Conservation (phyloP, 1,284 basidiomycete species). For the Pseudozyma hubeiensis region DNA sequence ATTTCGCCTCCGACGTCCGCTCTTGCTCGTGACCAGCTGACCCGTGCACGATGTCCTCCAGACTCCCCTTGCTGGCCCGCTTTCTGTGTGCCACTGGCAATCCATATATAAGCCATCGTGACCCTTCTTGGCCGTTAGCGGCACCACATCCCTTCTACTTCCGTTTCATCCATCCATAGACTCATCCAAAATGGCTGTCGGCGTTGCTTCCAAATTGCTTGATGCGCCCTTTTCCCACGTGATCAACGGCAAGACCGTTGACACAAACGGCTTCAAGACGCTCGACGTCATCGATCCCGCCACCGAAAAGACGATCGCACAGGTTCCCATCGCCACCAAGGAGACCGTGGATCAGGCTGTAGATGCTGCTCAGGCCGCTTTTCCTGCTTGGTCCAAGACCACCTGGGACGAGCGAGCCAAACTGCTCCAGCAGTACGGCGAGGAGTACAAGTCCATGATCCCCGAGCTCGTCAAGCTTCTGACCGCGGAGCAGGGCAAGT, state of each 20-base stretch:
- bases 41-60: too few relatives aligned
- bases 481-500: conserved; percentile 49
- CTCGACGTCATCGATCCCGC: conserved; percentile 48
- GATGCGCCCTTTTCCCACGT: conserved; percentile 42
- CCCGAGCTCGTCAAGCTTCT: conserved; percentile 44
- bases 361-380: conserved; percentile 40
- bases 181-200: conserved; percentile 23
- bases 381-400: conserved; percentile 36
- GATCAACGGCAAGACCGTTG: conserved; percentile 45
- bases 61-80: too few relatives aligned
- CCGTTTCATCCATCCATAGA: not conserved
- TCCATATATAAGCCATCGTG: too few relatives aligned
- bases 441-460: conserved; percentile 29
- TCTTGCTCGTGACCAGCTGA: not conserved
- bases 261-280: conserved; percentile 31
- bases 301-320: conserved; percentile 42
- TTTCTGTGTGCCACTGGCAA: too few relatives aligned
- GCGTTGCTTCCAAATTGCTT: conserved; percentile 33
- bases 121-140: too few relatives aligned
- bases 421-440: conserved; percentile 28
- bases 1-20: too few relatives aligned
- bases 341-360: conserved; percentile 40
- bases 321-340: conserved; percentile 40
- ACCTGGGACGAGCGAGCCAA: conserved; percentile 43
- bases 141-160: too few relatives aligned